Evolutionary conservation across 805 yeast genomes (phyloP).

Genomic region (Yarrowia deformans): DNA sequence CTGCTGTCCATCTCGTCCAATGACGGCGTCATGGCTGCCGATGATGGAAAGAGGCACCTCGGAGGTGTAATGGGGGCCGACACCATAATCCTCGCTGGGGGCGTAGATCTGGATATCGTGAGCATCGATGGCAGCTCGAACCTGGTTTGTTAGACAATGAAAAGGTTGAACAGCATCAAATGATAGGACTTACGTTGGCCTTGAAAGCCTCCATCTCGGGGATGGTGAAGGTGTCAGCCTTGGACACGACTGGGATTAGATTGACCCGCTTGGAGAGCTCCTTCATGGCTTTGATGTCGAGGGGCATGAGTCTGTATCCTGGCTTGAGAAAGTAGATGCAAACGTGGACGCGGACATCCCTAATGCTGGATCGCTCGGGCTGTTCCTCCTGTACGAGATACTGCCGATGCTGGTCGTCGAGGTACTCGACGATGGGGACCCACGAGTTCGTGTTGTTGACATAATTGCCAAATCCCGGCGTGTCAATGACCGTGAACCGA

Average conservation of each 20-base stretch:
- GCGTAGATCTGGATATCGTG: conserved; percentile 77
- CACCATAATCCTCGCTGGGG: conserved; percentile 63
- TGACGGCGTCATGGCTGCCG: conserved; percentile 56
- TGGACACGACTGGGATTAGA: conserved; percentile 87
- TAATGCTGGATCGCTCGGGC: conserved; percentile 63
- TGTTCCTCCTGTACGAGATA: conserved; percentile 94
- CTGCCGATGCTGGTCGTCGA: conserved; percentile 89
- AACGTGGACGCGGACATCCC: conserved; percentile 87
- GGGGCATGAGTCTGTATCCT: conserved; percentile 82
- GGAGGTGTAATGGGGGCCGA: conserved; percentile 71
- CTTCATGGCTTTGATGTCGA: conserved; percentile 90
- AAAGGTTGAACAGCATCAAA: not conserved
- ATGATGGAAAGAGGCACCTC: conserved; percentile 76
- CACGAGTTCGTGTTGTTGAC: conserved; percentile 85
- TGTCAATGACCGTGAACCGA: conserved; percentile 82
- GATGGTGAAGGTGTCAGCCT: conserved; percentile 83
- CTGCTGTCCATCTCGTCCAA: conserved; percentile 65
- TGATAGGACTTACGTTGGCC: conserved; percentile 51
- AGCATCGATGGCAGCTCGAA: conserved; percentile 81
- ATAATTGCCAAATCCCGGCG: conserved; percentile 94
- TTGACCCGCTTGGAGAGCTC: conserved; percentile 80
- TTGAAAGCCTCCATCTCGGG: conserved; percentile 73
- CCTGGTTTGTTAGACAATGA: conserved; percentile 45
- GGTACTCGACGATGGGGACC: conserved; percentile 85
- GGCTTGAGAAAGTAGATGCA: conserved; percentile 91